Conservation (phyloP, 345 rosid species). For the Sisymbrium irio region DNA sequence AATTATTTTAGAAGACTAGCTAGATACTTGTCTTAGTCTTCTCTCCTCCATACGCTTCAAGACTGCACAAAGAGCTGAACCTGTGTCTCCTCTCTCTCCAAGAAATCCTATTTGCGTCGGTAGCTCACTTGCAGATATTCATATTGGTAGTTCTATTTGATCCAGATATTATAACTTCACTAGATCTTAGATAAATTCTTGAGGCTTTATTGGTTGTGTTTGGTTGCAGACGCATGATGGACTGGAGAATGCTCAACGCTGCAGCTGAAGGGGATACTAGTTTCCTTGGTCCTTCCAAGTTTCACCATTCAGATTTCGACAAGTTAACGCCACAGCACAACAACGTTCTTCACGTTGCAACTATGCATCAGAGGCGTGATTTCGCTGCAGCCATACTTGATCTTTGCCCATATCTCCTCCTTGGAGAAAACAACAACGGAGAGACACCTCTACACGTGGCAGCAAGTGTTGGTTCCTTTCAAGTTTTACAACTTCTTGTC, state of each 20-base stretch:
- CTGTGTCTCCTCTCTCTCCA: not conserved
- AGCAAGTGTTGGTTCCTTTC: constrained; percentile 33
- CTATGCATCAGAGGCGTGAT: constrained; percentile 18
- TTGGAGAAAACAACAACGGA: constrained; percentile 33
- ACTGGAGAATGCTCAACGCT: constrained; percentile 25
- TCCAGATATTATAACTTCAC: not conserved
- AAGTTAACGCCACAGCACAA: constrained; percentile 33
- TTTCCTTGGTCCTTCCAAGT: not conserved
- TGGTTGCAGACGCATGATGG: constrained; percentile 21
- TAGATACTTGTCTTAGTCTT: not conserved
- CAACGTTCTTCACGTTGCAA: constrained; percentile 42
- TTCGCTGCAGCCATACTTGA: constrained; percentile 21
- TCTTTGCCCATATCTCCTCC: constrained; percentile 28
- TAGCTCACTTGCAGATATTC: not conserved
- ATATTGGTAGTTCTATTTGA: not conserved
- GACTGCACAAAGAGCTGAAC: not conserved
- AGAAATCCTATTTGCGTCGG: not conserved
- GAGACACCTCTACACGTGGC: constrained; percentile 44
- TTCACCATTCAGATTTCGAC: constrained; percentile 7
- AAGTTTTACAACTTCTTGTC: constrained; percentile 17
- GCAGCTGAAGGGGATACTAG: constrained; percentile 16
- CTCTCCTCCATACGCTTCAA: not conserved
- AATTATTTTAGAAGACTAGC: constrained; percentile 1
- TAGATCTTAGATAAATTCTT: not conserved
- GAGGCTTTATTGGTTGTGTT: not conserved